A percentile compares a stretch with the other conserved stretches of the same genome.
phyloP scores from a whole-genome alignment of 2,329 filamentous ascomycete species.

The Curvularia hawaiiensis region DNA sequence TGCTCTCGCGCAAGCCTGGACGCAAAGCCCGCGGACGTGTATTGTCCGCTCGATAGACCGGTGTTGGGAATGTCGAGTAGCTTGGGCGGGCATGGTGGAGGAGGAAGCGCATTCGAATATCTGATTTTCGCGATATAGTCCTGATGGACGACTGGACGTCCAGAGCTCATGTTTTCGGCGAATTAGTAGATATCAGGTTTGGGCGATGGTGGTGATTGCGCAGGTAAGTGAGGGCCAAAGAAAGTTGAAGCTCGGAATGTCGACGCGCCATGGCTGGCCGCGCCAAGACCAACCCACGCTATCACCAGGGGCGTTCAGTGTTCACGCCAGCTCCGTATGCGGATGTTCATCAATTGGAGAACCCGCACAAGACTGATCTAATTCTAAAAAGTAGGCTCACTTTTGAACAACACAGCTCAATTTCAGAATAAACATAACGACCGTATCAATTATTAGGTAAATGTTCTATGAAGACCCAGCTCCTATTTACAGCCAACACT shows the following conservation, averaged over 20 bases:
- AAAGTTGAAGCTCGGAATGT: conserved; percentile 34
- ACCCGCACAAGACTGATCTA: neutral
- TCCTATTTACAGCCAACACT: conserved; percentile 27
- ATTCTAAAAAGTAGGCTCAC: neutral
- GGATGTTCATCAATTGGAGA: neutral
- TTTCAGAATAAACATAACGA: conserved; percentile 21
- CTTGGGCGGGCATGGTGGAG: conserved; percentile 93
- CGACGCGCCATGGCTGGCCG: conserved; percentile 30
- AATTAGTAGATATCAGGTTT: conserved; percentile 1
- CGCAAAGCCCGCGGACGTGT: conserved; percentile 88
- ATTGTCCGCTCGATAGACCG: conserved; percentile 82
- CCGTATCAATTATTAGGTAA: conserved; percentile 39
- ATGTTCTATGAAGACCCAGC: conserved; percentile 26
- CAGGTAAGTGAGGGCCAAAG: conserved; percentile 21
- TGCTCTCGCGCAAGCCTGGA: conserved; percentile 89
- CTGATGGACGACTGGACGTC: conserved; percentile 67
- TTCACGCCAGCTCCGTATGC: neutral
- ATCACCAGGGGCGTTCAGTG: conserved; percentile 7
- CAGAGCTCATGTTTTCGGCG: conserved; percentile 32
- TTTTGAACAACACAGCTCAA: neutral
- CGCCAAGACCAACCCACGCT: conserved; percentile 24
- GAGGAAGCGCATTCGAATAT: conserved; percentile 94
- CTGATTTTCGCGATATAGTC: conserved; percentile 97
- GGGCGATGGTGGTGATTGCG: conserved; percentile 19
- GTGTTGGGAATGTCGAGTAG: conserved; percentile 96